Conservation (phyloP, 2,329 filamentous ascomycete genomes). For the Acephala macrosclerotiorum region DNA sequence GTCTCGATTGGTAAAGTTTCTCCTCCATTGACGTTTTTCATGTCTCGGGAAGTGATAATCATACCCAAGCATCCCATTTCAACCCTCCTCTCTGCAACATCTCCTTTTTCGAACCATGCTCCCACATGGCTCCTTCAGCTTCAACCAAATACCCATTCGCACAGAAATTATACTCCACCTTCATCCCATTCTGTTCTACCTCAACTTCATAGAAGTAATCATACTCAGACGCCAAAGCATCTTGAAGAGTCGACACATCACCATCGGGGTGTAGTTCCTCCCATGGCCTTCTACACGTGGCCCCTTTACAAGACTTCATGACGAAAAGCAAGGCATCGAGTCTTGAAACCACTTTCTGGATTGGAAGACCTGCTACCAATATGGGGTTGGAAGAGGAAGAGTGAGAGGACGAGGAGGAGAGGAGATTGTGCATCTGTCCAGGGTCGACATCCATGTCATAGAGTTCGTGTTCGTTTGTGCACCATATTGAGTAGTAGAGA, state of each 20-base stretch:
- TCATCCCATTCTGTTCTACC: slow-evolving; percentile 46
- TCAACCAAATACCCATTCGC: slow-evolving; percentile 61
- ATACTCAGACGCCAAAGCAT: slow-evolving; percentile 55
- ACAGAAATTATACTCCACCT: slow-evolving; percentile 60
- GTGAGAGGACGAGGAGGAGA: too few relatives aligned
- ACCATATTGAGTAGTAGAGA: slow-evolving; percentile 73
- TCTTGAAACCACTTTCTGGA: slow-evolving; percentile 52
- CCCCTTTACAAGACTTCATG: slow-evolving; percentile 64
- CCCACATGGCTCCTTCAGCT: slow-evolving; percentile 56
- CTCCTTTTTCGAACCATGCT: not conserved
- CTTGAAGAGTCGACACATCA: slow-evolving; percentile 55
- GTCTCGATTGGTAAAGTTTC: too few relatives aligned
- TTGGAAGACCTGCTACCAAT: slow-evolving; percentile 38
- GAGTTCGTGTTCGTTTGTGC: slow-evolving; percentile 69
- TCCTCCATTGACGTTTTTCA: too few relatives aligned
- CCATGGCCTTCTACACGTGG: slow-evolving; percentile 63
- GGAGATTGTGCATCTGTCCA: too few relatives aligned
- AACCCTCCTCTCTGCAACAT: slow-evolving; percentile 10
- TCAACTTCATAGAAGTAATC: slow-evolving; percentile 58
- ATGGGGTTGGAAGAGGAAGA: too few relatives aligned
- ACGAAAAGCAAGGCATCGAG: slow-evolving; percentile 65
- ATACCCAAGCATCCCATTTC: slow-evolving; percentile 20
- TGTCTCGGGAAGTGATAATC: too few relatives aligned
- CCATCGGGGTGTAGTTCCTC: slow-evolving; percentile 59
- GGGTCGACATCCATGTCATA: slow-evolving; percentile 62